phyloP scores from a whole-genome alignment of 139 green algal genomes.

The Ulvella scutata region DNA sequence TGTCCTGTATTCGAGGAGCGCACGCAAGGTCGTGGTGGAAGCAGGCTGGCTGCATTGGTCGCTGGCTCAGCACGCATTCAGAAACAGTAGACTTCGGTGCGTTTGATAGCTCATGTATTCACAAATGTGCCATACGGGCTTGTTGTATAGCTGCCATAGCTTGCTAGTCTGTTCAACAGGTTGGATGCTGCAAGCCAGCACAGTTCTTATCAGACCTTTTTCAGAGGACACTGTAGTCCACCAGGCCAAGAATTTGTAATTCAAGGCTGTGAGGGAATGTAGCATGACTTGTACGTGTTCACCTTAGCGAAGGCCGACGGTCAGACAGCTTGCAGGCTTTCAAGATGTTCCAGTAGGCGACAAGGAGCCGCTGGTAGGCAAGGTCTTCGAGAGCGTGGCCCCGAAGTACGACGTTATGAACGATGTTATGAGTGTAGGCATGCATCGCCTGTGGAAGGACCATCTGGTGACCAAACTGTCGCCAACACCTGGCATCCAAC shows the following conservation, averaged over 20 bases:
- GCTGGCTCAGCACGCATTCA: no score
- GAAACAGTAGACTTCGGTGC: not conserved
- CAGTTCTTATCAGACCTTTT: not conserved
- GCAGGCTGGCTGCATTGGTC: no score
- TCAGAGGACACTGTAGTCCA: not conserved
- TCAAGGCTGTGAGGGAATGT: not conserved
- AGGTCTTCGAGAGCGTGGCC: slow-evolving; percentile 86
- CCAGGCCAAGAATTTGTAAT: not conserved
- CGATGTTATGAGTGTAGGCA: slow-evolving; percentile 90
- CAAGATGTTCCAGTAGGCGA: slow-evolving; percentile 31
- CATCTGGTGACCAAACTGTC: slow-evolving; percentile 11
- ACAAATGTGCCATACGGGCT: no score
- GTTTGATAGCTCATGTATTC: no score
- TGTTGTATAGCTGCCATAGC: no score
- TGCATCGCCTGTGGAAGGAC: slow-evolving; percentile 97
- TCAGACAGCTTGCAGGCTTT: slow-evolving; percentile 24
- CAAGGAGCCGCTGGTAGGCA: slow-evolving; percentile 59
- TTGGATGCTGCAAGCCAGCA: not conserved
- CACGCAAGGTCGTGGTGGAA: no score
- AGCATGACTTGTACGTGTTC: not conserved
- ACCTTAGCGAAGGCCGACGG: not conserved
- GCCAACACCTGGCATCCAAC: slow-evolving; percentile 47
- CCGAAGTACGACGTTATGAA: slow-evolving; percentile 96
- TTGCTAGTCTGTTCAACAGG: not conserved
- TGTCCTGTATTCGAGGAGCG: no score